Evolutionary conservation across 257 asterid species (phyloP).

Genomic region (Petunia secreta): DNA sequence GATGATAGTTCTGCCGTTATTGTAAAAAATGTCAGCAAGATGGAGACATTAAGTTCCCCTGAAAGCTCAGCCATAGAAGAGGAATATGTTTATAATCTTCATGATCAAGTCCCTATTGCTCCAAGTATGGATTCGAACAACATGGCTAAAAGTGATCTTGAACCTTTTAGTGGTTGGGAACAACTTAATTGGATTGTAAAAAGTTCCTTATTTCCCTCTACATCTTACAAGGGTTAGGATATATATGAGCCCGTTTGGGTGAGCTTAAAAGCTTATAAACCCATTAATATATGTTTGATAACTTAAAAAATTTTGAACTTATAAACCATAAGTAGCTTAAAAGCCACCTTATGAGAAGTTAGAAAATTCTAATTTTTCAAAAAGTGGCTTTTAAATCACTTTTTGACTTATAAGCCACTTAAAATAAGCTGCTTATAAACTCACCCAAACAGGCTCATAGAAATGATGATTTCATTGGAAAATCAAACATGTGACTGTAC

Average conservation of each 20-base stretch:
- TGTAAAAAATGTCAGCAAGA: background rate
- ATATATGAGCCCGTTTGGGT: no score
- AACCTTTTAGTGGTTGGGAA: slow-evolving; percentile 4
- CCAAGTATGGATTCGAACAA: background rate
- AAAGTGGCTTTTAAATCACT: no score
- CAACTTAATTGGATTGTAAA: background rate
- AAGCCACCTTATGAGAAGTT: no score
- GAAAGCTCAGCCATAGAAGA: background rate
- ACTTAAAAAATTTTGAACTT: no score
- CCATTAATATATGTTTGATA: no score
- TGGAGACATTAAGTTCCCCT: background rate
- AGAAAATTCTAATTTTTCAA: no score
- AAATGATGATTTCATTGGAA: background rate
- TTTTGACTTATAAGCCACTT: no score
- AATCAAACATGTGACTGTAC: background rate
- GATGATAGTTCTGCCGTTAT: background rate
- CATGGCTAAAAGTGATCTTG: background rate
- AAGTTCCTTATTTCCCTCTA: background rate
- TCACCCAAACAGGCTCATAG: no score
- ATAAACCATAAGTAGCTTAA: no score
- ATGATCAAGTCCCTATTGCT: slow-evolving; percentile 6
- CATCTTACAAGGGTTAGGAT: background rate
- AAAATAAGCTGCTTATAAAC: no score
- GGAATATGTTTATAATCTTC: slow-evolving; percentile 5
- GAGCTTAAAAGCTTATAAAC: no score